Evolutionary conservation across 179 eudicot genomes (phyloP), one percentile per base, ranked within the genome.

Genomic region (Patellifolia procumbens): DNA sequence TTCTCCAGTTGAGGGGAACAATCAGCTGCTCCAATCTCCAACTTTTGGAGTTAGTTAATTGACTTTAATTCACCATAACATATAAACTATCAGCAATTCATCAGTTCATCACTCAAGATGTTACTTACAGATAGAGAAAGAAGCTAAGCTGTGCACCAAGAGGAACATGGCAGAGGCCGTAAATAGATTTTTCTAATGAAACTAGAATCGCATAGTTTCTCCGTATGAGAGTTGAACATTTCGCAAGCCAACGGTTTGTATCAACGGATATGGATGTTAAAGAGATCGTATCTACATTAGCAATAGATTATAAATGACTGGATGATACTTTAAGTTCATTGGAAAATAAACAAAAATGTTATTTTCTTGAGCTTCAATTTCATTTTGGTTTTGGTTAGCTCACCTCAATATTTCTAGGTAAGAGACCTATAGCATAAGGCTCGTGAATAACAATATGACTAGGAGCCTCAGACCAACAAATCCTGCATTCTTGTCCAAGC

Each of bases 391-490:
- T 35, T 26, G 16, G 26, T 58, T 71, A 69, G 52, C 78, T 74
- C 78, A 93, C 99, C 99, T 96, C 99, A 73, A 96, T 77, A 82
- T 96, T 94, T 81, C 92, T 93, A 63, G 98, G 90, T 82, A 96
- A 87, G 84, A 93, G 96, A 76, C 91, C 99, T 70, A 96, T 80
- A 65, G 91, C 96, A 83, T 96, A 93, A 60, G 97, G 99, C 83
- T 86, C 89, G 77, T 96, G 94, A 72, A 90, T 92, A 39, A 89
- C 84, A 75, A 93, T 80, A 71, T 87, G 80, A 71, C 90, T 68
- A 63, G 99, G 99, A 78, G 98, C 90, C 84, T 96, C 99, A 45
- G 98, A 96, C 99, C 99, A 96, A 85, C 91, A 89, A 81, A 96
- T 79, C 82, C 94, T 88, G 74, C 98, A 98, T 77, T 90, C 99